Evolutionary conservation across 495 filamentous ascomycete species (phyloP), one percentile per base, ranked within the genome.

Genomic region (Xylaria curta): DNA sequence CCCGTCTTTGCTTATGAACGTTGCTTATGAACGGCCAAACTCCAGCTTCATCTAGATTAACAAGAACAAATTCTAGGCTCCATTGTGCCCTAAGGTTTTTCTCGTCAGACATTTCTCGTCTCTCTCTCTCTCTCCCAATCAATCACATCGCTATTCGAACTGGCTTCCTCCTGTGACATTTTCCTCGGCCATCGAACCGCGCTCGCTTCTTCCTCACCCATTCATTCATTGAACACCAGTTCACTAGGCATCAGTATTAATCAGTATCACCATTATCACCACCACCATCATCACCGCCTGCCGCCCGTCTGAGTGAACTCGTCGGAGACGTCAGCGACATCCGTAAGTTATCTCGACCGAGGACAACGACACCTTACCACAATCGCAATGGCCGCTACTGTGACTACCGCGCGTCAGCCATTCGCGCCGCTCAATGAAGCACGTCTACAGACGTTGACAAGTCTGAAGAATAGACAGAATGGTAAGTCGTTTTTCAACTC

Each of bases 401-500:
- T 83, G 36, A 38, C 36, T 42, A 77, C 78, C 65, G 75, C 78
- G 65, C 85, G 89, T 68, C 87, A 88, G 76, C 89, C 89, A 36
- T 90, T 91, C 73, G 88, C 86, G 70, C 84, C 85, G 15, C 77
- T 90, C 17, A 83, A 86, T 63, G 83, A 81, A 54, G 78, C 84
- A 44, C 82, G 88, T 58, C 76, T 91, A 56, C 85, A 87, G 75
- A 86, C 77, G 21, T 74, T 91, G 73, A 86, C 86, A 42, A 89
- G 86, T 69, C 72, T 86, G 19, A 91, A 91, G 82, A 91, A 90
- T 72, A 79, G 84, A 75, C 89, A 91, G 75, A 90, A 90, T 84
- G 86, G 88, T 91, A 87, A 79, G 88, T 83, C 54, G 66, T 70
- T 36, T 74, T 3, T 49, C 59, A 42, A 44, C 21, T n/a, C 17